phyloP scores from a whole-genome alignment of 139 green algal species.

The Chlorella sp. region DNA sequence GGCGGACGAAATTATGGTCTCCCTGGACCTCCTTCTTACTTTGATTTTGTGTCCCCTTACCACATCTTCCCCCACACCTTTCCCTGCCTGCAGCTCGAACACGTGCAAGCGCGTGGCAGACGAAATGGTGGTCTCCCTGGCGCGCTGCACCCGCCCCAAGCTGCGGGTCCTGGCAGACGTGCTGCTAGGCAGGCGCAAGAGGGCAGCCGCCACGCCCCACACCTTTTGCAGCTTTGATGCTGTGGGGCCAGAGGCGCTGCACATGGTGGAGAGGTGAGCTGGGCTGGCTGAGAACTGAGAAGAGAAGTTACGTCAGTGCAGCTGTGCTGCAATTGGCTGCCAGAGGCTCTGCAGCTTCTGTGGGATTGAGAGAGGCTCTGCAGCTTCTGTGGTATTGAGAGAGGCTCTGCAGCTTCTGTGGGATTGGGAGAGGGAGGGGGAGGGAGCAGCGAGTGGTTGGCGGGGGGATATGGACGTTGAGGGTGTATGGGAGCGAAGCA shows the following conservation, averaged over 20 bases:
- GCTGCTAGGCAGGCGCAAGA: constrained; percentile 28
- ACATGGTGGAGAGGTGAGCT: constrained; percentile 26
- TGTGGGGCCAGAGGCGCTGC: constrained; percentile 34
- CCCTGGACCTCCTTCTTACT: too few relatives aligned
- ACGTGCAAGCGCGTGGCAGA: constrained; percentile 45
- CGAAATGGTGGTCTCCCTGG: constrained; percentile 61
- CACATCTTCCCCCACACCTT: neutral
- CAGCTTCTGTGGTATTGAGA: neutral
- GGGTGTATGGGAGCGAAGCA: too few relatives aligned
- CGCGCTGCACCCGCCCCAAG: constrained; percentile 58
- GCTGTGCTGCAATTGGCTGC: neutral
- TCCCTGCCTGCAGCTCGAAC: neutral
- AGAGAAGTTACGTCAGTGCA: neutral
- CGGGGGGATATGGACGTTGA: too few relatives aligned
- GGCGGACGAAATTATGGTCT: too few relatives aligned
- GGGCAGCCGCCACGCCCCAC: neutral
- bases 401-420: neutral
- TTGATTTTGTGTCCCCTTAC: too few relatives aligned
- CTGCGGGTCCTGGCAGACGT: constrained; percentile 12
- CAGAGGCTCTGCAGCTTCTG: neutral
- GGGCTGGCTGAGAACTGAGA: neutral
- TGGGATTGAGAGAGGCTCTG: neutral
- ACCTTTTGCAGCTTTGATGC: constrained; percentile 46
- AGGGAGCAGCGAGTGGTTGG: too few relatives aligned
- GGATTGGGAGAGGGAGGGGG: neutral